Evolutionary conservation across 1,284 basidiomycete genomes (phyloP).

Genomic region (Cryptococcus sp.): DNA sequence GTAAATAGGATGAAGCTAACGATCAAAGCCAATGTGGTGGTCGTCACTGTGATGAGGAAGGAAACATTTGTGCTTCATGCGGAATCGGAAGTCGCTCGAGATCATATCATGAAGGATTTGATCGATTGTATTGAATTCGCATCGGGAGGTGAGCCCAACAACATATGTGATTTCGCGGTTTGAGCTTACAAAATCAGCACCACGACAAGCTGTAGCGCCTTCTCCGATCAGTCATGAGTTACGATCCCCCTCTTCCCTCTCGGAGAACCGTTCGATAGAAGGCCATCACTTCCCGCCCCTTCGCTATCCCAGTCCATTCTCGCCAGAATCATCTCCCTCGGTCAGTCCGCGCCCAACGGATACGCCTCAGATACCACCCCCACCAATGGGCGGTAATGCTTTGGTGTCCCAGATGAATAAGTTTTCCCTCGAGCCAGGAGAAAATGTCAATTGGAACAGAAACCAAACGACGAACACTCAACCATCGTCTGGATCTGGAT

Average conservation of each 20-base stretch:
- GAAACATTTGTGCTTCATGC: slow-evolving; percentile 71
- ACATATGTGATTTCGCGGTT: not conserved
- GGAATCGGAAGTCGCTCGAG: slow-evolving; percentile 60
- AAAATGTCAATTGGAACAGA: slow-evolving; percentile 28
- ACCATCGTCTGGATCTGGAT: slow-evolving; percentile 13
- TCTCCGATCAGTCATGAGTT: slow-evolving; percentile 12
- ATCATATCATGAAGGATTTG: slow-evolving; percentile 69
- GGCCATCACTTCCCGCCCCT: slow-evolving; percentile 17
- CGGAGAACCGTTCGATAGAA: slow-evolving; percentile 17
- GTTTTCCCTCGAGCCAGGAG: slow-evolving; percentile 30
- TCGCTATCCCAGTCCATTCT: slow-evolving; percentile 31
- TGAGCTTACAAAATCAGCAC: not conserved
- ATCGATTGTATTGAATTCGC: slow-evolving; percentile 80
- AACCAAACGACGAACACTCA: slow-evolving; percentile 3
- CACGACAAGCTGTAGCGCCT: not conserved
- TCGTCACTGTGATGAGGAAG: slow-evolving; percentile 81
- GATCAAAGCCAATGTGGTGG: slow-evolving; percentile 61
- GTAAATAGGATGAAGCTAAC: slow-evolving; percentile 4
- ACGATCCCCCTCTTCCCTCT: slow-evolving; percentile 22
- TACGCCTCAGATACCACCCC: slow-evolving; percentile 14
- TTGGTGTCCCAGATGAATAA: slow-evolving; percentile 31
- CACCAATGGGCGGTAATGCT: slow-evolving; percentile 22
- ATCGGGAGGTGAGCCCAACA: slow-evolving; percentile 56
- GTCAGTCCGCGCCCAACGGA: slow-evolving; percentile 23
- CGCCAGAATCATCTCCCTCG: slow-evolving; percentile 19